A percentile compares a stretch with the other conserved stretches of the same genome.
Conservation (phyloP, 176 grass and related monocot species). For the Phoenix dactylifera region DNA sequence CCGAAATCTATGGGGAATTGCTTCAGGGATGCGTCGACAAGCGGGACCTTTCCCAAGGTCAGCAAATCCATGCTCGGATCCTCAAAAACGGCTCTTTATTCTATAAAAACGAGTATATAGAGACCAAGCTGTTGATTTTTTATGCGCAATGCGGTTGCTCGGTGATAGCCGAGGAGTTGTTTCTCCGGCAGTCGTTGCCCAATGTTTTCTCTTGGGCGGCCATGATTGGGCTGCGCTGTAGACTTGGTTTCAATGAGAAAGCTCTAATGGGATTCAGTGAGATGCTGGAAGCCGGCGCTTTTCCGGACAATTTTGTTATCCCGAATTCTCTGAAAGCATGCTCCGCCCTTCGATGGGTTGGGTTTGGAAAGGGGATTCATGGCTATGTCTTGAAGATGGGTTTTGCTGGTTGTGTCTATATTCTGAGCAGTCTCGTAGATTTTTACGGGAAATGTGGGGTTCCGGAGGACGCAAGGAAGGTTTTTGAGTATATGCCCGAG, state of each 20-base stretch:
- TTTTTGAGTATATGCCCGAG: conserved; percentile 14
- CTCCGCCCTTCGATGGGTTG: background rate
- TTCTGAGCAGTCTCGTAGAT: conserved; percentile 20
- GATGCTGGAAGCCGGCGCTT: conserved; percentile 6
- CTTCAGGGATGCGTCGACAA: conserved; percentile 12
- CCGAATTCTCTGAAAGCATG: conserved; percentile 18
- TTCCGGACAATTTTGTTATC: conserved; percentile 20
- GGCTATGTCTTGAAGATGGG: conserved; percentile 14
- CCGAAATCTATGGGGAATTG: conserved; percentile 15
- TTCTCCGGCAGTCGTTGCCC: conserved; percentile 3
- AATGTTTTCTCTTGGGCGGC: conserved; percentile 21
- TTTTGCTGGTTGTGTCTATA: conserved; percentile 13
- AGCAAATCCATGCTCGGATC: conserved; percentile 13
- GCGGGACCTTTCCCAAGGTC: conserved; percentile 9
- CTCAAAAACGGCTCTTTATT: conserved; percentile 2
- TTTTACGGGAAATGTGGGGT: conserved; percentile 17
- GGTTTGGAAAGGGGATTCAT: conserved; percentile 13
- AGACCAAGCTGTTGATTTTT: conserved; percentile 17
- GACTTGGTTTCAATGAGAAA: conserved; percentile 2
- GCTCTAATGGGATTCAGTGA: conserved; percentile 3
- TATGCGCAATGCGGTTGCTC: conserved; percentile 21
- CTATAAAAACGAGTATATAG: conserved; percentile 19
- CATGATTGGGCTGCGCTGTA: conserved; percentile 13
- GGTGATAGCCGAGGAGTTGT: conserved; percentile 3
- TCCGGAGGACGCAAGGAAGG: conserved; percentile 5